phyloP scores from a whole-genome alignment of 331 rosid species.

The Malus hybrid region DNA sequence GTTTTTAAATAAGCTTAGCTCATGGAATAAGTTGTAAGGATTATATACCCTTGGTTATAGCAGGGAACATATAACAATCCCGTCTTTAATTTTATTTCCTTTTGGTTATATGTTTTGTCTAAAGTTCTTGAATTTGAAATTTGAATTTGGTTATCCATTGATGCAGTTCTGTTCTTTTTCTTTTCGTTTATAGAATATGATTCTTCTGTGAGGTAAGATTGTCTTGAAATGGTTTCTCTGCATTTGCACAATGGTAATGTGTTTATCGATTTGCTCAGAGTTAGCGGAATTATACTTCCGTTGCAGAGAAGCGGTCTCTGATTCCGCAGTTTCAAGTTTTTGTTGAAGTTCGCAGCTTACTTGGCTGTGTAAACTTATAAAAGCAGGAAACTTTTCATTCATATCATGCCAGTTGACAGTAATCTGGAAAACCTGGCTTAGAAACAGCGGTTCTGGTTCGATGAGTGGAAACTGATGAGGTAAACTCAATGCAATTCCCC shows the following conservation, averaged over 20 bases:
- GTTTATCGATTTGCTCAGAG: background rate
- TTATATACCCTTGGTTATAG: conserved; percentile 51
- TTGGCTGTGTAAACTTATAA: background rate
- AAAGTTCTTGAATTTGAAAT: conserved; percentile 19
- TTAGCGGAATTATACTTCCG: too few species aligned
- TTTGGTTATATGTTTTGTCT: conserved; percentile 6
- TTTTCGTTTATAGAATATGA: background rate
- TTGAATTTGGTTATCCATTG: conserved; percentile 8
- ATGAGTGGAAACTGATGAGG: conserved; percentile 8
- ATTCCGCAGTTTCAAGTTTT: background rate
- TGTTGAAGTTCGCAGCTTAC: conserved; percentile 5
- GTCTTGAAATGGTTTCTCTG: background rate
- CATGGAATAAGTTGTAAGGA: conserved; percentile 61
- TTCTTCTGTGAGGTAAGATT: background rate
- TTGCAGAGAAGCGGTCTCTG: background rate
- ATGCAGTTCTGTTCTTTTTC: background rate
- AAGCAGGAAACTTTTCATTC: background rate
- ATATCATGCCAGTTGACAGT: background rate
- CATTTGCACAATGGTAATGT: background rate
- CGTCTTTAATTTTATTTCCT: conserved; percentile 21
- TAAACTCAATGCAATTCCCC: background rate
- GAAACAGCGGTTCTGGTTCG: background rate
- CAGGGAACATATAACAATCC: conserved; percentile 39
- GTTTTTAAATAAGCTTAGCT: conserved; percentile 66
- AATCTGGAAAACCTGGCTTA: background rate